Conservation (phyloP, 2,329 filamentous ascomycete genomes). For the Trichophyton benhamiae region DNA sequence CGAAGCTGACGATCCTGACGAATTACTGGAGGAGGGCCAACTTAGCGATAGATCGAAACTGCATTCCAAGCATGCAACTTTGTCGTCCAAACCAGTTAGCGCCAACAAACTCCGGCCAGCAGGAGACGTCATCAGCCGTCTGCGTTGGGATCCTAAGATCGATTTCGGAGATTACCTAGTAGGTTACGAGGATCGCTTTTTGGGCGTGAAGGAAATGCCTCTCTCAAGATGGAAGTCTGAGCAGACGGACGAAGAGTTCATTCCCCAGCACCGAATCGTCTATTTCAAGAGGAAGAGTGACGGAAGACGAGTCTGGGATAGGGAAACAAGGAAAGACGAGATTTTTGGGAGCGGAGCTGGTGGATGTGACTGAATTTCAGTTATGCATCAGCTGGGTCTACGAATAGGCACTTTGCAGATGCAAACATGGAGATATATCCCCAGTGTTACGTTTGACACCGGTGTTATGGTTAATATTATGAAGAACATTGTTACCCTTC, state of each 20-base stretch:
- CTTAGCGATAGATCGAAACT: not conserved
- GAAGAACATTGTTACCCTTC: too few relatives aligned
- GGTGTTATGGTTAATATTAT: too few relatives aligned
- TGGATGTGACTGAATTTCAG: not conserved
- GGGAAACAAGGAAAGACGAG: slow-evolving; percentile 35
- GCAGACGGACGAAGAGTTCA: slow-evolving; percentile 44
- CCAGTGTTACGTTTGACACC: too few relatives aligned
- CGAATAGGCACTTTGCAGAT: too few relatives aligned
- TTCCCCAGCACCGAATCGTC: slow-evolving; percentile 43
- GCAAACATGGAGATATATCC: too few relatives aligned
- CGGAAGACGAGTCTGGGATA: slow-evolving; percentile 40
- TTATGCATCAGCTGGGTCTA: too few relatives aligned
- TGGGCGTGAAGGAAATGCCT: slow-evolving; percentile 37
- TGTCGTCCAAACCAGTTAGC: not conserved
- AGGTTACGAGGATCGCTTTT: slow-evolving; percentile 43
- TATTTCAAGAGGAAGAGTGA: slow-evolving; percentile 35
- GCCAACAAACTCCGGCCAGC: slow-evolving; percentile 15
- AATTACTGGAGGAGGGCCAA: not conserved
- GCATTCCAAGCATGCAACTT: not conserved
- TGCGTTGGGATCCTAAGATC: slow-evolving; percentile 39
- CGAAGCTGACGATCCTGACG: slow-evolving; percentile 4
- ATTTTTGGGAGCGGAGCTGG: slow-evolving; percentile 35
- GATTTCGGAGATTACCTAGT: slow-evolving; percentile 37
- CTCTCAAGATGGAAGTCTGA: slow-evolving; percentile 43
- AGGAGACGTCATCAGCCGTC: slow-evolving; percentile 37